Evolutionary conservation across 1,284 basidiomycete species (phyloP), one percentile per base, ranked within the genome.

Genomic region (Ceratobasidium sp.): DNA sequence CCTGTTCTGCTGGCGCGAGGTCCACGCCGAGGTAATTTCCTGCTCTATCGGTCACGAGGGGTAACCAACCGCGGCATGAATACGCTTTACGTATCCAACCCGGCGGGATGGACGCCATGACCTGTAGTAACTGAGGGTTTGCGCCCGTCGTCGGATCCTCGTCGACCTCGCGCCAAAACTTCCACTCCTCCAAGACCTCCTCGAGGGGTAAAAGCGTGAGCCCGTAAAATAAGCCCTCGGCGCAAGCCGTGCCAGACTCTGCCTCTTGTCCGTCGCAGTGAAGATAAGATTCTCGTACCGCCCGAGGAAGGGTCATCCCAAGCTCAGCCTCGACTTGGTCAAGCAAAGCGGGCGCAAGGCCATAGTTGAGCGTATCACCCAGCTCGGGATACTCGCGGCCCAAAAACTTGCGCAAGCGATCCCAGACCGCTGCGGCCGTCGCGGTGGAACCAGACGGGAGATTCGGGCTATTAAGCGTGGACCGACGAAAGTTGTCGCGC

Each of bases 11-110:
- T 4, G 97, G 97, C 84, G 93, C 96, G 79, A 99, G 89, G 84
- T 99, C 97, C 67, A 99, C 90, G 71, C 97, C 97, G 79, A 99
- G 90, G 84, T 99, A 99, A 86, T 99, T 99, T 38, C 97, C 98
- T 23, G 92, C 92, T 81, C 94, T 94, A 86, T 99, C 97, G 56
- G 93, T 93, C 77, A 98, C 90, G 79, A 99, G 92, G 15, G 97
- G 97, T 81, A 99, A 91, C 97, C 97, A 99, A 20, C 97, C 97
- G 74, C 94, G 90, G 83, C 95, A 94, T 33, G 96, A 96, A 86
- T 99, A 99, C 79, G 93, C 92, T 81, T 89, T 89, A 82, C 94
- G 92, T 81, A 99, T 91, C 94, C 96, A 99, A n/a, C 91, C 90
- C 9, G 93, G 91, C 0, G 97, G 98, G 81, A 98, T 93, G 52